Evolutionary conservation across 1,284 basidiomycete species (phyloP), one percentile per base, ranked within the genome.

Genomic region (Inonotus hispidus): DNA sequence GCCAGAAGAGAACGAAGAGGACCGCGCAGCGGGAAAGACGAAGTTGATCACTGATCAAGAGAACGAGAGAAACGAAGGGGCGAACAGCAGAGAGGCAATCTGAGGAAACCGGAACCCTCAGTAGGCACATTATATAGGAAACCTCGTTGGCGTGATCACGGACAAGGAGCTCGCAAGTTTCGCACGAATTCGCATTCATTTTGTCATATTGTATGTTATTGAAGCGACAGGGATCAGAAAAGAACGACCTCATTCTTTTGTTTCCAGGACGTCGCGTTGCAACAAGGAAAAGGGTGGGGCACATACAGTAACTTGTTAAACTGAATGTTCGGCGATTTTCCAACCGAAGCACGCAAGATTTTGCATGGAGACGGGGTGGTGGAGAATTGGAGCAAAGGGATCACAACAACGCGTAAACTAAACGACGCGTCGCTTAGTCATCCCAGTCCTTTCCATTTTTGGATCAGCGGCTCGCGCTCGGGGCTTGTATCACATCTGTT

Each of bases 11-110:
- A 64, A 43, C 29, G 59, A 54, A 52, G 41, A 58, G 45, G 54
- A 54, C 57, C 32, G 63, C 66, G 52, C 53, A 57, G 61, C 56
- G 60, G 64, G 60, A 56, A 56, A 56, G 57, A 50, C 29, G 45
- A 55, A 29, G 21, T 60, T 63, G 65, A 63, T 67, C 66, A 60
- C 65, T 23, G 65, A 66, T 61, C 66, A 61, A 66, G 56, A 57
- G 43, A 64, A 53, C 39, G 45, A 38, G 57, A 41, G 54, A 19
- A 29, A 56, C 19, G 49, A 38, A 53, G 43, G 46, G 25, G 27
- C 21, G 53, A 64, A 43, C 41, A 53, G 54, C 29, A 43, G 21
- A 47, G 21, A 61, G 25, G 16, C 27, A 32, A 21, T 29, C 45
- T 58, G 52, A 43, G 23, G 45, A 8, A 14, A 13, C 3, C 1